Base-by-base conservation (phyloP, 805 yeast genomes). In the Candida loeiensis region DNA sequence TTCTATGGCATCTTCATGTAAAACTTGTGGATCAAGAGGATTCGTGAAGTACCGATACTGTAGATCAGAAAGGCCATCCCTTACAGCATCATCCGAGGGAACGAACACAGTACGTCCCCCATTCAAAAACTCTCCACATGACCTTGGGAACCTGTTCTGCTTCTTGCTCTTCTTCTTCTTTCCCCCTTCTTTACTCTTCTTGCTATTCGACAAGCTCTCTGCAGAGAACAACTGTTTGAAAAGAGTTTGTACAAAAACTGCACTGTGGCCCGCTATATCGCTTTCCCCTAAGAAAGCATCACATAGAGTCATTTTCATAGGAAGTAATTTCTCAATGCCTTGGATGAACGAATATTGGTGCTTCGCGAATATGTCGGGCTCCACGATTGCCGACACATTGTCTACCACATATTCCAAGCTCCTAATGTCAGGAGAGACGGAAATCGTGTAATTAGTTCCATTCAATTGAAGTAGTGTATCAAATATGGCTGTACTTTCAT, bases 291-390 rank as follows among this genome's bases (percentile, higher is more conserved):
- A 31, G 6, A 77, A 44, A 8, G 71, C 50, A 3, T 65, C 66
- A 51, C 68, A 70, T 14, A 66, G 45, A 19, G 54, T 43, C 35
- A 62, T 62, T 51, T 61, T 61, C 22, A 50, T 26, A 11, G 68
- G 64, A 1, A 83, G 46, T 8, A 74, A 49, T 13, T 61, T 50
- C 41, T 76, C 77, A 2, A 84, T 66, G 1, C 85, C 88, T 43
- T 84, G 87, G 9, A 87, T 76, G 20, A 74, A 76, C 0, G 90
- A 77, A 48, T 78, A 70, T 50, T 81, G 85, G 33, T 78, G 75
- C 37, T 71, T 69, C 1, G 93, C 87, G 37, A 57, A 61, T 18
- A 78, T 55, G 52, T 84, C 82, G 1, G 70, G 59, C 17, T 79
- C 83, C 1, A 82, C 69, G 3, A 84, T 76, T n/a, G 65, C 59